Conservation (phyloP, 805 yeast species). For the Saccharomycopsis schoenii region DNA sequence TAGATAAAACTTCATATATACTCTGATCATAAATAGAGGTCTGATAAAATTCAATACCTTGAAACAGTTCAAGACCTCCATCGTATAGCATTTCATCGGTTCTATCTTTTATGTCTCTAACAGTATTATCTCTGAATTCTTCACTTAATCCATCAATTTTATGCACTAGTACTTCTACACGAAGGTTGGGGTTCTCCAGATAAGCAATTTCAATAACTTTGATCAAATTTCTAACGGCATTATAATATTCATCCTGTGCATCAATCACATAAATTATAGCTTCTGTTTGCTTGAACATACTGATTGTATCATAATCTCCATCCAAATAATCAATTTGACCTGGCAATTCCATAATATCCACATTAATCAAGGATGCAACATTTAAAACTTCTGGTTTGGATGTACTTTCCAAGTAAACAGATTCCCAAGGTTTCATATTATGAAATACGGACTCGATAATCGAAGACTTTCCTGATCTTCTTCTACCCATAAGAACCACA, state of each 20-base stretch:
- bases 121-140: constrained; percentile 89
- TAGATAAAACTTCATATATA: constrained; percentile 88
- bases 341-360: constrained; percentile 88
- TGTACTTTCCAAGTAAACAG: constrained; percentile 82
- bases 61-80: constrained; percentile 83
- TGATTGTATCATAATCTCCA: constrained; percentile 53
- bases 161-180: constrained; percentile 88
- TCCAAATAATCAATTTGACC: constrained; percentile 79
- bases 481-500: constrained; percentile 17
- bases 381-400: constrained; percentile 81
- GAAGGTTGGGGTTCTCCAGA: constrained; percentile 71
- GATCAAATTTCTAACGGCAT: constrained; percentile 81
- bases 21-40: constrained; percentile 95
- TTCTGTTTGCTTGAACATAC: constrained; percentile 72
- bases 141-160: constrained; percentile 93
- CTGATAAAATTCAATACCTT: constrained; percentile 64
- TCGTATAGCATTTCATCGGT: constrained; percentile 89
- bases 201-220: constrained; percentile 83
- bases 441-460: constrained; percentile 94
- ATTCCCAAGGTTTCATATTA: constrained; percentile 91
- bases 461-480: constrained; percentile 83
- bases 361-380: constrained; percentile 72
- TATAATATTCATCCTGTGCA: constrained; percentile 87
- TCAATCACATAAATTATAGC: constrained; percentile 92
- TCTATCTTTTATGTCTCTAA: constrained; percentile 91